Conservation (phyloP, 2,329 filamentous ascomycete genomes). For the Aplosporella prunicola region DNA sequence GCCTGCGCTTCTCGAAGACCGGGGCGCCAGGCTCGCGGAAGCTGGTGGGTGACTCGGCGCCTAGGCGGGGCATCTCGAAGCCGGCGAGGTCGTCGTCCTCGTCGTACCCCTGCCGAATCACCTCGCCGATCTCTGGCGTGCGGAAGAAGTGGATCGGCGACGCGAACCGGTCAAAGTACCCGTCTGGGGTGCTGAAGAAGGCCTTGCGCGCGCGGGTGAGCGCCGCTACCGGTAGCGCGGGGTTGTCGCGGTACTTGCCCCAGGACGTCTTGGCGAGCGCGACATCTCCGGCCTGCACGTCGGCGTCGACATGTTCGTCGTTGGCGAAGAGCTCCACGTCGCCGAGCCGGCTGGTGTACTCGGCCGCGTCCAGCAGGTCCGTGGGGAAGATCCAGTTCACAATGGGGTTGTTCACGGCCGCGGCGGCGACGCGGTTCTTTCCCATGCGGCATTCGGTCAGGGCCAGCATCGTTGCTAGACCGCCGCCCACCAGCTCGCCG, state of each 20-base stretch:
- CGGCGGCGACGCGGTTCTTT: slow-evolving; percentile 33
- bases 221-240: slow-evolving; percentile 19
- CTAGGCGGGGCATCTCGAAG: slow-evolving; percentile 10
- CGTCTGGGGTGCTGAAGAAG: slow-evolving; percentile 33
- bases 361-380: slow-evolving; percentile 16
- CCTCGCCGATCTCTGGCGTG: slow-evolving; percentile 2
- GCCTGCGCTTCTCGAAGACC: slow-evolving; percentile 21
- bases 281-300: not conserved
- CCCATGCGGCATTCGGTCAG: slow-evolving; percentile 39
- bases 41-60: not conserved
- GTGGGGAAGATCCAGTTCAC: slow-evolving; percentile 39
- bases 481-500: slow-evolving; percentile 40
- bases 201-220: slow-evolving; percentile 26
- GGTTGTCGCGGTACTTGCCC: slow-evolving; percentile 20
- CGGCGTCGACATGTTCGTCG: not conserved
- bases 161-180: slow-evolving; percentile 42
- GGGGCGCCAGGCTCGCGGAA: slow-evolving; percentile 12
- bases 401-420: slow-evolving; percentile 39
- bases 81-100: slow-evolving; percentile 21
- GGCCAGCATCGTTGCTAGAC: slow-evolving; percentile 39
- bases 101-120: too few relatives aligned
- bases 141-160: slow-evolving; percentile 44
- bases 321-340: not conserved
- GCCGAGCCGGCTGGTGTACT: too few relatives aligned
- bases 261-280: slow-evolving; percentile 18